Conservation (phyloP, 2,329 filamentous ascomycete species). For the Endoconidiophora polonica region DNA sequence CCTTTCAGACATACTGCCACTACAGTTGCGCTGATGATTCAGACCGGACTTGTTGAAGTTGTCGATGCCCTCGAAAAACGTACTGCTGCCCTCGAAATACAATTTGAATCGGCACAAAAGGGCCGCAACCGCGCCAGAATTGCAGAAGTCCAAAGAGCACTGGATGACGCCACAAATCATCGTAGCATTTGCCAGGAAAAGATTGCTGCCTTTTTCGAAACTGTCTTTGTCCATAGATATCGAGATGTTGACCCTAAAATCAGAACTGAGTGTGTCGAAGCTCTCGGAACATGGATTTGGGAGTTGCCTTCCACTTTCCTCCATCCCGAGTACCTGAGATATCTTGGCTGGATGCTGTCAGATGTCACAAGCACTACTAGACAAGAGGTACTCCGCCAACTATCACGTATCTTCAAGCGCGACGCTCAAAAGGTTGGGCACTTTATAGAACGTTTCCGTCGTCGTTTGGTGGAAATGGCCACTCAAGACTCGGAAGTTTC, state of each 20-base stretch:
- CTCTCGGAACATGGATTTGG: constrained; percentile 77
- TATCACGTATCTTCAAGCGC: constrained; percentile 63
- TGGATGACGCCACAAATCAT: constrained; percentile 53
- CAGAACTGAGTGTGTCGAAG: constrained; percentile 71
- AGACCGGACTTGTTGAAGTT: constrained; percentile 58
- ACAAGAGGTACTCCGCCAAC: constrained; percentile 71
- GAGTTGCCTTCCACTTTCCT: constrained; percentile 76
- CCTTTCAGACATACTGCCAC: constrained; percentile 92
- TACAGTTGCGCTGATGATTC: constrained; percentile 63
- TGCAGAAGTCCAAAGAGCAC: constrained; percentile 52
- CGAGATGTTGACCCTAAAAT: constrained; percentile 85
- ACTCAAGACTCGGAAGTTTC: constrained; percentile 65
- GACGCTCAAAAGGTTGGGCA: constrained; percentile 71
- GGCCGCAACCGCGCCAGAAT: constrained; percentile 65
- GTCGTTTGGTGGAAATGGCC: constrained; percentile 82
- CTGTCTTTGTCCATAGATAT: constrained; percentile 88
- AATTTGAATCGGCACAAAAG: constrained; percentile 58
- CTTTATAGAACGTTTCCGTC: constrained; percentile 83
- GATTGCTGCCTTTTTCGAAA: constrained; percentile 77
- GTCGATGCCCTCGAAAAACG: constrained; percentile 54
- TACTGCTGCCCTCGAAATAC: constrained; percentile 60
- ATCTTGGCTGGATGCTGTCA: constrained; percentile 88
- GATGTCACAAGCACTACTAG: constrained; percentile 60
- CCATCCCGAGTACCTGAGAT: constrained; percentile 76
- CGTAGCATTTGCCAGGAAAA: constrained; percentile 52